A percentile compares a stretch with the other conserved stretches of the same genome.
Conservation (phyloP, 306 rosid species). For the Albizia julibrissin region DNA sequence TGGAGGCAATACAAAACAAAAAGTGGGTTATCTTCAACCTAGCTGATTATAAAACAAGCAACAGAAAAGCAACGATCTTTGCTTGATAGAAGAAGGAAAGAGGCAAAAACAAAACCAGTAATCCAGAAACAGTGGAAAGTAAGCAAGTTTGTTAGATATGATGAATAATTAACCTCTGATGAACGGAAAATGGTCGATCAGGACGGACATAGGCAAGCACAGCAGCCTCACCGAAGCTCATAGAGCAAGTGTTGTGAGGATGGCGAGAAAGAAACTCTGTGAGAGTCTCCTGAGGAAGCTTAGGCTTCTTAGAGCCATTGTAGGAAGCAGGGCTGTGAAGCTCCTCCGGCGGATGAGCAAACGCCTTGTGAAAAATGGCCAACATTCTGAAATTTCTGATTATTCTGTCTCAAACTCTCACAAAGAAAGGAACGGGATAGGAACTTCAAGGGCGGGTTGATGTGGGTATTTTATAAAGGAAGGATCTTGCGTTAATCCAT, state of each 20-base stretch:
- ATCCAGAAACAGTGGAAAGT: neutral
- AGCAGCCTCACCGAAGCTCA: constrained; percentile 72
- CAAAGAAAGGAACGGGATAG: neutral
- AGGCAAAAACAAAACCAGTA: neutral
- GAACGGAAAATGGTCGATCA: constrained; percentile 44
- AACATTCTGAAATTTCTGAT: constrained; percentile 55
- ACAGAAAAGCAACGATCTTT: neutral
- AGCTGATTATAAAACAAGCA: neutral
- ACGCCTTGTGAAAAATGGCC: constrained; percentile 87
- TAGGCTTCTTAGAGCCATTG: constrained; percentile 70
- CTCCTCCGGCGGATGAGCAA: constrained; percentile 95
- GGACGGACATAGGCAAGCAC: constrained; percentile 82
- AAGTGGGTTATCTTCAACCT: neutral
- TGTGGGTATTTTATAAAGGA: constrained; percentile 17
- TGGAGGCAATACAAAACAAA: neutral
- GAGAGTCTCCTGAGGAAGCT: constrained; percentile 83
- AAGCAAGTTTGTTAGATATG: neutral
- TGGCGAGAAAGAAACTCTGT: constrained; percentile 65
- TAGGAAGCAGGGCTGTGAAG: constrained; percentile 89
- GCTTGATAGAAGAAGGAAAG: neutral
- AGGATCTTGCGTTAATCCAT: neutral
- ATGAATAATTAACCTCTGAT: constrained; percentile 56
- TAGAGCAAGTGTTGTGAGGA: constrained; percentile 68
- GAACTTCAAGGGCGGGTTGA: neutral
- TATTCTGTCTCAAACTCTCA: neutral